phyloP scores from a whole-genome alignment of 176 grass and related monocot species.

The Chrysopogon serrulatus region DNA sequence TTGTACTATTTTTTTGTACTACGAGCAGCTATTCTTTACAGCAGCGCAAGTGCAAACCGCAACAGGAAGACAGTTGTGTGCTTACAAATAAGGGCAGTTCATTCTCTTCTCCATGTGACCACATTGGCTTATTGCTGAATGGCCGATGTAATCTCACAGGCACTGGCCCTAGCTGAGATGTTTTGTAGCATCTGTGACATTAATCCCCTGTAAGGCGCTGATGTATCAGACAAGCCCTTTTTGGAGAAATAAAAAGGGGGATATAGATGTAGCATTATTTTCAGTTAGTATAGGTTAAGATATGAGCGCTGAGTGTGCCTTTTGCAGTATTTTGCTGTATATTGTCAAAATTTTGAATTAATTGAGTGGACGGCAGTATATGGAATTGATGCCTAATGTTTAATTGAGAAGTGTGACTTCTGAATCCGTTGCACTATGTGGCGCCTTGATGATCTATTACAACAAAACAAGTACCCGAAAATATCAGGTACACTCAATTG shows the following conservation, averaged over 20 bases:
- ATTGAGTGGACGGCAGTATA: background rate
- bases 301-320: background rate
- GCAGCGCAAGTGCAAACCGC: background rate
- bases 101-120: background rate
- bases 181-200: background rate
- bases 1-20: conserved; percentile 22
- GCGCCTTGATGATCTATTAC: too few species aligned
- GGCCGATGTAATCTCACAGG: background rate
- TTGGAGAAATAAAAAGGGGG: background rate
- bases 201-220: background rate
- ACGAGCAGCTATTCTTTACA: conserved; percentile 1
- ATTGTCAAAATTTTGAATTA: conserved; percentile 3
- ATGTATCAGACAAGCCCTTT: background rate
- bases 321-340: background rate
- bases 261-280: conserved; percentile 2
- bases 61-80: conserved; percentile 20
- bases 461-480: too few species aligned
- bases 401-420: background rate
- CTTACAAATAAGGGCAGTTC: conserved; percentile 26
- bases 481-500: conserved; percentile 34
- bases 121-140: background rate
- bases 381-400: background rate
- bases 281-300: background rate
- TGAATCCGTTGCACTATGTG: background rate
- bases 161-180: background rate